Conservation (phyloP, 768 basidiomycete species). For the Dentipellis fragilis region DNA sequence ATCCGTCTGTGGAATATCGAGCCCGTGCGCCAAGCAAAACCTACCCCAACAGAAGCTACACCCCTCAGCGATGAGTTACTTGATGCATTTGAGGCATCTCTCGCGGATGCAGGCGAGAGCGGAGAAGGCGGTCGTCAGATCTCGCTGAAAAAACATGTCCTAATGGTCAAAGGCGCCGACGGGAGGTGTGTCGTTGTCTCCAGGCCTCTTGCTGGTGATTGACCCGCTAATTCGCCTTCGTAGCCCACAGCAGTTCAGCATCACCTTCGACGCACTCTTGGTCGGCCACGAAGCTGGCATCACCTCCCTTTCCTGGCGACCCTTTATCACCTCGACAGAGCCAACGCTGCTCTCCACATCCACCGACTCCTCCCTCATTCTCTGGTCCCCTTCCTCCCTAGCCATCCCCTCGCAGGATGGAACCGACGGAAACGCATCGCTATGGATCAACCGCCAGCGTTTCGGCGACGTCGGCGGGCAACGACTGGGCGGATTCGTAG, state of each 20-base stretch:
- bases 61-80: constrained; percentile 62
- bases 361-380: constrained; percentile 88
- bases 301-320: constrained; percentile 82
- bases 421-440: constrained; percentile 37
- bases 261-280: constrained; percentile 89
- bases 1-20: constrained; percentile 90
- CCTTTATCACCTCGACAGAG: constrained; percentile 18
- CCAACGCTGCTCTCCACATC: constrained; percentile 82
- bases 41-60: constrained; percentile 2
- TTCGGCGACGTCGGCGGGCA: constrained; percentile 95
- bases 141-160: constrained; percentile 76
- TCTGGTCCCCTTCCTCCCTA: constrained; percentile 78
- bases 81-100: constrained; percentile 79
- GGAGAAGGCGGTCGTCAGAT: constrained; percentile 82
- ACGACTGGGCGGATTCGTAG: constrained; percentile 85
- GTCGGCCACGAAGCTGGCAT: constrained; percentile 94
- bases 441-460: constrained; percentile 87
- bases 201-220: neutral
- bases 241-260: constrained; percentile 49
- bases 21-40: constrained; percentile 25
- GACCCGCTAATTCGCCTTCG: neutral
- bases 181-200: constrained; percentile 20
- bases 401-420: constrained; percentile 17
- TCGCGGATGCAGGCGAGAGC: constrained; percentile 57
- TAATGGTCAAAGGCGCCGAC: constrained; percentile 47